These are phyloP conservation scores for Calocybe gangraenosa DNA, from an alignment of 768 basidiomycete genomes.

Conservation along the genomic window DNA sequence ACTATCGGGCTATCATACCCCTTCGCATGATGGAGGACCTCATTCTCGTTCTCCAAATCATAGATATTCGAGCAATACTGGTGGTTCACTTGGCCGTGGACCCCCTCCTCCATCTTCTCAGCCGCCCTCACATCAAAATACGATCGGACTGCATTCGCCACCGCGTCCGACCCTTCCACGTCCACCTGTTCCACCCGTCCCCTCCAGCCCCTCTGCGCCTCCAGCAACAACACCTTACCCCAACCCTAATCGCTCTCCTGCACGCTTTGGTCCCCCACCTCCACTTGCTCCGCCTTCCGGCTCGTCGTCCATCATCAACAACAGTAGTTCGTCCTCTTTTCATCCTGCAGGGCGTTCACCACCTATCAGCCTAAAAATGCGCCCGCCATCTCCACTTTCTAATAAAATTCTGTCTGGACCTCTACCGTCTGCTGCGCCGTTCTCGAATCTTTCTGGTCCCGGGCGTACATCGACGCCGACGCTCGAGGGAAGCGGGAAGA, in stretches of 20 bases:
- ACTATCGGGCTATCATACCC: conserved; percentile 21
- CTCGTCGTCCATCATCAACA: conserved; percentile 2
- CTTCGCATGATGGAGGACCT: conserved; percentile 12
- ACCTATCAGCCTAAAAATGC: conserved; percentile 28
- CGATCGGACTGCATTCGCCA: conserved; percentile 29
- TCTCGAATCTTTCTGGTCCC: conserved; percentile 19
- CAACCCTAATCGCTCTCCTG: conserved; percentile 21
- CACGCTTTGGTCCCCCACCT: conserved; percentile 21
- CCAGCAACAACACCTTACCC: conserved; percentile 7
- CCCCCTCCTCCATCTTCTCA: conserved; percentile 19
- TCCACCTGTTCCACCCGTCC: conserved; percentile 23
- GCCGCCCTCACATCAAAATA: conserved; percentile 23
- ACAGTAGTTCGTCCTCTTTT: conserved; percentile 4
- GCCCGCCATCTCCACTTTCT: conserved; percentile 26
- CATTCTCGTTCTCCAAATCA: conserved; percentile 38
- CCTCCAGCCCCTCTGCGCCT: conserved; percentile 17
- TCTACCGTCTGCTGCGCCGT: conserved; percentile 11
- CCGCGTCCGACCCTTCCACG: conserved; percentile 23
- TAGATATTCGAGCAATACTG: conserved; percentile 28
- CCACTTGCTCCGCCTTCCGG: conserved; percentile 5
- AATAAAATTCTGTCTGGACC: conserved; percentile 16
- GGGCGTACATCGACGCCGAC: conserved; percentile 22
- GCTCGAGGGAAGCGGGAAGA: conserved; percentile 15
- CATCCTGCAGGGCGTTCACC: conserved; percentile 23
- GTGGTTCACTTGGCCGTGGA: conserved; percentile 17